A percentile compares a stretch with the other conserved stretches of the same genome.
Evolutionary conservation across 2,329 filamentous ascomycete species (phyloP).

Genomic region (Aspergillus pseudoterreus): DNA sequence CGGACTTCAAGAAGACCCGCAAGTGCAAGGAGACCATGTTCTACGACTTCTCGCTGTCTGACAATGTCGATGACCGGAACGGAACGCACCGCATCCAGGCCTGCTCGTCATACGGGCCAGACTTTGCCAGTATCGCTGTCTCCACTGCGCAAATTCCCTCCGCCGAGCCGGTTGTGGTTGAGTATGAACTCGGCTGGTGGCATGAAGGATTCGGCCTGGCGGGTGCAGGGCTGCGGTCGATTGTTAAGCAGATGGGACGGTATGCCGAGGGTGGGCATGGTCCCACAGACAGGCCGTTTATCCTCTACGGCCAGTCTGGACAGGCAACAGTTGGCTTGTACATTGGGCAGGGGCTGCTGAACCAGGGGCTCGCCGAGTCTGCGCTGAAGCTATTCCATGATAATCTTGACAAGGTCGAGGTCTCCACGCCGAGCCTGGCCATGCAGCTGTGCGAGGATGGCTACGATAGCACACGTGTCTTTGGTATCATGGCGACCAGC

Average conservation of each 20-base stretch:
- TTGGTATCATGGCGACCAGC: slow-evolving; percentile 32
- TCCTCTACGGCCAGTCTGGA: slow-evolving; percentile 29
- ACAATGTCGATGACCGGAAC: slow-evolving; percentile 28
- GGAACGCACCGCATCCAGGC: slow-evolving; percentile 29
- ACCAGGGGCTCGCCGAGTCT: slow-evolving; percentile 16
- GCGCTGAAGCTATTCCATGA: slow-evolving; percentile 28
- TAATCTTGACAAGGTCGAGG: slow-evolving; percentile 18
- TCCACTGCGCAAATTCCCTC: slow-evolving; percentile 4
- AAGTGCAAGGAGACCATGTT: slow-evolving; percentile 30
- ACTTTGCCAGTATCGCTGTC: slow-evolving; percentile 12
- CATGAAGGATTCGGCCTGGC: slow-evolving; percentile 16
- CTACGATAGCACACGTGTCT: slow-evolving; percentile 29
- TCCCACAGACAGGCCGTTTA: slow-evolving; percentile 15
- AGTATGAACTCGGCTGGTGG: slow-evolving; percentile 29
- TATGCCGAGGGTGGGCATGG: slow-evolving; percentile 25
- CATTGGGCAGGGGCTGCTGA: slow-evolving; percentile 28
- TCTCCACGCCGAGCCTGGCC: slow-evolving; percentile 26
- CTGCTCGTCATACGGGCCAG: slow-evolving; percentile 25
- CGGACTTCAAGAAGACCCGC: slow-evolving; percentile 20
- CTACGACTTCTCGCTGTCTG: slow-evolving; percentile 34
- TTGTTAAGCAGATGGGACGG: slow-evolving; percentile 26
- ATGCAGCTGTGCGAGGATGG: slow-evolving; percentile 35
- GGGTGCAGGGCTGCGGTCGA: slow-evolving; percentile 16
- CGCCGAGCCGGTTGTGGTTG: slow-evolving; percentile 14
- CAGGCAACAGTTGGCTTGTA: slow-evolving; percentile 33